Base-by-base conservation (phyloP, 352 stramenopile genomes). In the Globisporangium okanoganense region DNA sequence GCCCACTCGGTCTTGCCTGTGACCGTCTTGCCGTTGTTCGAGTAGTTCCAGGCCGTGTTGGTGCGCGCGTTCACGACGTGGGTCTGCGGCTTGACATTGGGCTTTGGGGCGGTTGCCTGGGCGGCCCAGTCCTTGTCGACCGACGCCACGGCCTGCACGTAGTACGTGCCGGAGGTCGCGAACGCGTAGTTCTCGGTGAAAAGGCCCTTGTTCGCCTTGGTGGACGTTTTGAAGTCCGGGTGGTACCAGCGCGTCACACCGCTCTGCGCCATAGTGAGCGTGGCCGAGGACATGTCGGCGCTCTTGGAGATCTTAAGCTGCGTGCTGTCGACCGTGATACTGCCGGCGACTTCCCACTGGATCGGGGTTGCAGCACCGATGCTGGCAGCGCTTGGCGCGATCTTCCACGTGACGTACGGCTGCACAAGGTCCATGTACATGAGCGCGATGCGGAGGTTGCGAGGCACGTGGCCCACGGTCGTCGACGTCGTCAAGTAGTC, bases 381-480 rank as follows among this genome's bases (percentile, higher is more conserved):
- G 0, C 51, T 65, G 2, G 54, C 54, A 1, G 56, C 74, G n/a
- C 31, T 35, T 5, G 74, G 76, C 9, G 55, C 59, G 1, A 14
- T 65, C 50, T 71, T 82, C 79, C 74, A 90, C 5, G 68, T 12
- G 9, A 98, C 65, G 66, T 98, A 98, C 2, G 95, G 95, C 69
- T 98, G 82, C 12, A 98, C 87, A 5, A 98, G 51, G 64, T 99
- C 96, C 44, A 97, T 91, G 40, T 95, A 88, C 18, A 96, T 54
- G 16, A 99, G 76, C 9, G 83, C 86, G 38, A 99, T 71, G 35
- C 95, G 79, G 50, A 98, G 83, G 70, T 98, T 98, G 40, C 94
- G 79, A 12, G 94, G 81, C 43, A 98, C 82, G 71, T 98, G 94
- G 3, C 94, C 95, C 61, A 98, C 85, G 0, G 65, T 78, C 49